A percentile compares a stretch with the other conserved stretches of the same genome.
phyloP scores from a whole-genome alignment of 768 basidiomycete genomes.

The Kwoniella botswanensis region DNA sequence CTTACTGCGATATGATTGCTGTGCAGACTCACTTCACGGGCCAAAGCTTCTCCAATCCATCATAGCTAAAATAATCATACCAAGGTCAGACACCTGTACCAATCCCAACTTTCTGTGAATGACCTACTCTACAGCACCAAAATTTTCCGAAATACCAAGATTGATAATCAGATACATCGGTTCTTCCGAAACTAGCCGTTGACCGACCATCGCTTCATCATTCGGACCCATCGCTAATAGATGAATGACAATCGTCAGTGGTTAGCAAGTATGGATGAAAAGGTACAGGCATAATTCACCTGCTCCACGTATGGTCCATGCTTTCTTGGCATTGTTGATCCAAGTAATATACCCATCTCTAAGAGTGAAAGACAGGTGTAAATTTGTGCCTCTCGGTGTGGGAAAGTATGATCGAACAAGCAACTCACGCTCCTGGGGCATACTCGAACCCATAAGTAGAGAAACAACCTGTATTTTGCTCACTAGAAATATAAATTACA shows the following conservation, averaged over 20 bases:
- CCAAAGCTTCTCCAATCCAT: conserved; percentile 45
- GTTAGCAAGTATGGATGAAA: neutral
- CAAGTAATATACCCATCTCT: conserved; percentile 72
- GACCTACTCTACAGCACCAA: conserved; percentile 62
- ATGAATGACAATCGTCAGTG: neutral
- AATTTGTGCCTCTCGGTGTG: neutral
- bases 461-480: conserved; percentile 63
- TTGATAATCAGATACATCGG: conserved; percentile 66
- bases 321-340: conserved; percentile 68
- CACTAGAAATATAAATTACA: conserved; percentile 30
- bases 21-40: conserved; percentile 40
- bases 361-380: too few relatives aligned
- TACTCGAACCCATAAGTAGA: conserved; percentile 83
- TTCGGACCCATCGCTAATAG: conserved; percentile 70
- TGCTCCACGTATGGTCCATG: conserved; percentile 64
- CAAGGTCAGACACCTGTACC: neutral
- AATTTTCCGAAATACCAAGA: conserved; percentile 77
- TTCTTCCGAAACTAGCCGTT: conserved; percentile 76
- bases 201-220: conserved; percentile 67
- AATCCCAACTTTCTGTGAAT: neutral
- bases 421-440: conserved; percentile 67
- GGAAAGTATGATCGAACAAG: neutral
- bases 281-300: conserved; percentile 22
- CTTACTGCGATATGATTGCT: too few relatives aligned
- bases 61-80: conserved; percentile 35